Percentiles rank a stretch among this genome's conserved stretches.
Evolutionary conservation across 495 filamentous ascomycete species (phyloP).

Genomic region (Penicillium bovifimosum): DNA sequence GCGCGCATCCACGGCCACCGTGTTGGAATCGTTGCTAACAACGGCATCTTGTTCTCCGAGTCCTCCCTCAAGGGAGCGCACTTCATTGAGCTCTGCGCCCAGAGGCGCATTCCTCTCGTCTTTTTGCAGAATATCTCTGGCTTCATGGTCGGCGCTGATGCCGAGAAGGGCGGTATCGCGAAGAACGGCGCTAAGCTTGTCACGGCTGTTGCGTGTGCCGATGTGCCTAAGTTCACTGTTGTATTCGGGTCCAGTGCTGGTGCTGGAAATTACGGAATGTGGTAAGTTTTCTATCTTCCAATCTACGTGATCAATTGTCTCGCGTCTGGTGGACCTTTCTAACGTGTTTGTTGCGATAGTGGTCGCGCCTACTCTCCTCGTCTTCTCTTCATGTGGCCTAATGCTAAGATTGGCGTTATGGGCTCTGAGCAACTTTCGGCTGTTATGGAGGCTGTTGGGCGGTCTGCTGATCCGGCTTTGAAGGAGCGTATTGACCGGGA

Average conservation of each 20-base stretch:
- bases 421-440: slow-evolving; percentile 84
- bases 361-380: slow-evolving; percentile 90
- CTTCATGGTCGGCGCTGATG: slow-evolving; percentile 95
- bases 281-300: slow-evolving; percentile 43
- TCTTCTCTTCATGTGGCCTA: slow-evolving; percentile 97
- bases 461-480: slow-evolving; percentile 72
- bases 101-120: slow-evolving; percentile 81
- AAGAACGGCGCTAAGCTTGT: slow-evolving; percentile 98
- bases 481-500: slow-evolving; percentile 84
- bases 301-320: background rate
- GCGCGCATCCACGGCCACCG: slow-evolving; percentile 84
- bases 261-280: slow-evolving; percentile 79
- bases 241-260: slow-evolving; percentile 80
- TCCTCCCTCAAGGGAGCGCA: slow-evolving; percentile 91
- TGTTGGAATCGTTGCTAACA: slow-evolving; percentile 93
- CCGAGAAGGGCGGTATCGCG: slow-evolving; percentile 90
- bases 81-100: slow-evolving; percentile 95
- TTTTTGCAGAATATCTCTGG: slow-evolving; percentile 97
- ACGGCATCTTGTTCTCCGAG: slow-evolving; percentile 93
- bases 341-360: slow-evolving; percentile 34
- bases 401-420: slow-evolving; percentile 93
- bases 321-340: background rate
- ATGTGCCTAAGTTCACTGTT: slow-evolving; percentile 96
- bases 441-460: slow-evolving; percentile 94
- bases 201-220: slow-evolving; percentile 88